Percentiles rank a stretch among this genome's conserved stretches.
phyloP scores from a whole-genome alignment of 768 basidiomycete genomes.

The Calocera viscosa region DNA sequence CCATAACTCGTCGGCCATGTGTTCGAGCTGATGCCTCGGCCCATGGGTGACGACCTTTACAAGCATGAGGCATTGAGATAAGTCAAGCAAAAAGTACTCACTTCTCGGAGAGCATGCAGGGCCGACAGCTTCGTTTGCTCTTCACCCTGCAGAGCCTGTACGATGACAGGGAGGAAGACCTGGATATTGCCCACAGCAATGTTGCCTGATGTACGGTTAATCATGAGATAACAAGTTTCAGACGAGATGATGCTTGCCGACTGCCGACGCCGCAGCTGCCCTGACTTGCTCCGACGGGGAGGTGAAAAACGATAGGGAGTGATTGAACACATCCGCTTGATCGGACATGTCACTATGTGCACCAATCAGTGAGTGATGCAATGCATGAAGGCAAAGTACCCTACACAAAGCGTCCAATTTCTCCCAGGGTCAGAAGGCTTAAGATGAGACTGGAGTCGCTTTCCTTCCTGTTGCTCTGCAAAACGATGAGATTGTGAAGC shows the following conservation, averaged over 20 bases:
- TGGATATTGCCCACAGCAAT: slow-evolving; percentile 88
- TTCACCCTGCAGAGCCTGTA: slow-evolving; percentile 63
- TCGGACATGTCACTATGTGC: slow-evolving; percentile 72
- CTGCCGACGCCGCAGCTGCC: slow-evolving; percentile 87
- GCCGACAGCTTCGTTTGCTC: slow-evolving; percentile 70
- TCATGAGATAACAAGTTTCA: neutral
- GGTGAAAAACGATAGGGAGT: slow-evolving; percentile 59
- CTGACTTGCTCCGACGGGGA: slow-evolving; percentile 75
- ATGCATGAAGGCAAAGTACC: slow-evolving; percentile 21
- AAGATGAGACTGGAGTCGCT: slow-evolving; percentile 60
- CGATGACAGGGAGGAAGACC: slow-evolving; percentile 73
- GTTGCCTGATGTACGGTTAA: slow-evolving; percentile 47
- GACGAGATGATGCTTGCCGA: slow-evolving; percentile 38
- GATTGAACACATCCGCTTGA: slow-evolving; percentile 65
- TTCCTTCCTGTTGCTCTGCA: slow-evolving; percentile 27
- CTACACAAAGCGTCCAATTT: slow-evolving; percentile 83
- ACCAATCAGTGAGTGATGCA: slow-evolving; percentile 10
- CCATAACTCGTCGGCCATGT: slow-evolving; percentile 84
- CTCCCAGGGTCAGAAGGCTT: slow-evolving; percentile 79
- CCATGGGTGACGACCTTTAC: slow-evolving; percentile 81
- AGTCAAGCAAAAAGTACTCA: slow-evolving; percentile 23
- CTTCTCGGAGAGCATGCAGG: slow-evolving; percentile 89
- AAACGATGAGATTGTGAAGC: neutral
- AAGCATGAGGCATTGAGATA: neutral
- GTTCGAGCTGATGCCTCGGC: slow-evolving; percentile 68